These are phyloP conservation scores for Eucalyptus curtisii DNA, from an alignment of 345 rosid species.

Conservation along the genomic window DNA sequence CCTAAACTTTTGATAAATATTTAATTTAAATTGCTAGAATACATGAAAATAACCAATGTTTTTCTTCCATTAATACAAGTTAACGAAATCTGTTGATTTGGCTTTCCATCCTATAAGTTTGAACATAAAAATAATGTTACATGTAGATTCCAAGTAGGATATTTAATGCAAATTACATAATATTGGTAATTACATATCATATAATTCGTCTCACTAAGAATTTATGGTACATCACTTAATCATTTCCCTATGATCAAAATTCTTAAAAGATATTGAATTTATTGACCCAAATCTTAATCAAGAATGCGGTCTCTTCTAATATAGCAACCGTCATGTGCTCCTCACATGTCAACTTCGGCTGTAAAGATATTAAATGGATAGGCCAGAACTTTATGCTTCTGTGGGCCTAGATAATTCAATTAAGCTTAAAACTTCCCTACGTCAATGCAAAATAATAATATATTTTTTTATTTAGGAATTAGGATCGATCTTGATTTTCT, in stretches of 20 bases:
- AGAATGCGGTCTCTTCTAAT: background rate
- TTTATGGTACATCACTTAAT: background rate
- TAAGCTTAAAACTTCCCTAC: background rate
- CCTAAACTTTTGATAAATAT: background rate
- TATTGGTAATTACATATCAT: background rate
- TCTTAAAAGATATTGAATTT: background rate
- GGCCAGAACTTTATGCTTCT: background rate
- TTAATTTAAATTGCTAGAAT: background rate
- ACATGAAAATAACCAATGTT: background rate
- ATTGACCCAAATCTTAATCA: background rate
- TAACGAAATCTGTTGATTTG: background rate
- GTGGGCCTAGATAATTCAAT: background rate
- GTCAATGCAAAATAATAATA: background rate
- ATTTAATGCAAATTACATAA: background rate
- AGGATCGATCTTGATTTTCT: background rate
- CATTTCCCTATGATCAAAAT: background rate
- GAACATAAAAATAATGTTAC: background rate
- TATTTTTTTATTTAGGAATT: background rate
- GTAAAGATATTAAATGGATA: background rate
- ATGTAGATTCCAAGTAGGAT: background rate
- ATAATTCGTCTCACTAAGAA: background rate
- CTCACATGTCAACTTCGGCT: background rate
- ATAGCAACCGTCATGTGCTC: background rate
- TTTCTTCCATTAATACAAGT: background rate
- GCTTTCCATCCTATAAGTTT: background rate